These are phyloP conservation scores for Cutaneotrichosporon cutaneum DNA, from an alignment of 1,284 basidiomycete species.

Conservation along the genomic window DNA sequence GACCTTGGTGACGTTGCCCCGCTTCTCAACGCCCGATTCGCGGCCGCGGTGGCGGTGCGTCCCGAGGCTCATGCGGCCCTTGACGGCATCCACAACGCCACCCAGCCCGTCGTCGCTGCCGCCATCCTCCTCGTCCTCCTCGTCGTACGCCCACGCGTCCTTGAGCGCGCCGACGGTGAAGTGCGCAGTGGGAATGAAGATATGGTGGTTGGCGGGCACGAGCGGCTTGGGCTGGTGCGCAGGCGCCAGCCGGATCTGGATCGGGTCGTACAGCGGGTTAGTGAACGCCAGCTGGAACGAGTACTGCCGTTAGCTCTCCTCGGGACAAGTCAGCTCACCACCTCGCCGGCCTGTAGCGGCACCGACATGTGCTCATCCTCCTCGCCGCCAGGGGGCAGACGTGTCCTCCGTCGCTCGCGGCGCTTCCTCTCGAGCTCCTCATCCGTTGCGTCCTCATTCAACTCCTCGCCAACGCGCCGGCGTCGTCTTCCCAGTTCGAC, in stretches of 20 bases:
- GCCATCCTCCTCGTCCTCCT: slow-evolving; percentile 71
- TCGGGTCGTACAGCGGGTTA: slow-evolving; percentile 91
- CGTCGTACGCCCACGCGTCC: slow-evolving; percentile 92
- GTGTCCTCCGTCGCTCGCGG: slow-evolving; percentile 9
- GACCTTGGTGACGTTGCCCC: slow-evolving; percentile 80
- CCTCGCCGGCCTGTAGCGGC: slow-evolving; percentile 35
- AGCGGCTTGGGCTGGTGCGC: slow-evolving; percentile 60
- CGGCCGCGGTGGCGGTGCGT: slow-evolving; percentile 41
- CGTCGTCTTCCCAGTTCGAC: slow-evolving; percentile 64
- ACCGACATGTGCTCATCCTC: slow-evolving; percentile 36
- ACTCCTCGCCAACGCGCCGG: slow-evolving; percentile 23
- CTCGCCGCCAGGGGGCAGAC: slow-evolving; percentile 5
- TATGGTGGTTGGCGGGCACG: slow-evolving; percentile 25
- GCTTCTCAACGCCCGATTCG: slow-evolving; percentile 49
- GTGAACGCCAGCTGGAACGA: slow-evolving; percentile 83
- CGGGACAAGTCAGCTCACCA: slow-evolving; percentile 32
- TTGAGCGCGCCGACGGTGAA: slow-evolving; percentile 84
- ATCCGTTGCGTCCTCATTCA: slow-evolving; percentile 13
- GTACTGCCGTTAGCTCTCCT: slow-evolving; percentile 56
- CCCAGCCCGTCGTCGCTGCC: slow-evolving; percentile 52
- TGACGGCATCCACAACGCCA: slow-evolving; percentile 29
- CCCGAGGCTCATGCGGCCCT: slow-evolving; percentile 51
- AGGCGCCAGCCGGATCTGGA: slow-evolving; percentile 70
- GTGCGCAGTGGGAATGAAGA: slow-evolving; percentile 69
- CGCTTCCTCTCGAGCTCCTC: slow-evolving; percentile 12